Evolutionary conservation across 2,329 filamentous ascomycete species (phyloP).

Genomic region (Neonectria faginata): DNA sequence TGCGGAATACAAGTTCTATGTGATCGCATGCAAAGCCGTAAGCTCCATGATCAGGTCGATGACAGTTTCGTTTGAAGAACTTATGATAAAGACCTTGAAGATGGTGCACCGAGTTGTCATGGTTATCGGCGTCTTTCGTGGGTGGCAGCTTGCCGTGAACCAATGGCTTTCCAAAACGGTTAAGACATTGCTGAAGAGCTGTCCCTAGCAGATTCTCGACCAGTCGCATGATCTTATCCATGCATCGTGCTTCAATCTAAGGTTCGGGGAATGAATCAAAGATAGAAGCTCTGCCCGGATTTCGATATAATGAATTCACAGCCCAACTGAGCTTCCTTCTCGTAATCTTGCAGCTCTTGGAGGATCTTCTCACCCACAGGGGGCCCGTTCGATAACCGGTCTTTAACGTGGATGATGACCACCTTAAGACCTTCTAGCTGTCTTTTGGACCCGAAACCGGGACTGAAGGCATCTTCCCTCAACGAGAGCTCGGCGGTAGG

Average conservation of each 20-base stretch:
- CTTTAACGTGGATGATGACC: constrained; percentile 95
- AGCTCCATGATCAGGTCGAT: neutral
- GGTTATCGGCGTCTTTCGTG: no score
- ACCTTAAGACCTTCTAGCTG: constrained; percentile 80
- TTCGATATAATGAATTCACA: constrained; percentile 82
- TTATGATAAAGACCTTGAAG: neutral
- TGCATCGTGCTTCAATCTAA: constrained; percentile 3
- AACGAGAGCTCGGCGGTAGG: constrained; percentile 61
- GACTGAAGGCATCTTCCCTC: constrained; percentile 49
- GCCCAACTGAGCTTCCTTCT: constrained; percentile 74
- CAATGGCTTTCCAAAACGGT: neutral
- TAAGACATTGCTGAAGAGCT: neutral
- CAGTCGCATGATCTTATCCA: neutral
- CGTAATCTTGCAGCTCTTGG: constrained; percentile 74
- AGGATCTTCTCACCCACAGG: constrained; percentile 74
- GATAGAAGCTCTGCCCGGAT: constrained; percentile 69
- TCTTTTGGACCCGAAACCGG: constrained; percentile 41
- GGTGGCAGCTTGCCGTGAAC: neutral
- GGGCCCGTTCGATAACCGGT: constrained; percentile 80
- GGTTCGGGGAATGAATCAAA: constrained; percentile 50
- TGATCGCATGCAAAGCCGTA: neutral
- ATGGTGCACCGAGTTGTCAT: neutral
- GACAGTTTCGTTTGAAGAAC: neutral
- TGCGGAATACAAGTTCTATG: neutral
- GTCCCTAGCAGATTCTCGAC: neutral